phyloP scores from a whole-genome alignment of 129 eudicot species.

The Flaveria brownii region DNA sequence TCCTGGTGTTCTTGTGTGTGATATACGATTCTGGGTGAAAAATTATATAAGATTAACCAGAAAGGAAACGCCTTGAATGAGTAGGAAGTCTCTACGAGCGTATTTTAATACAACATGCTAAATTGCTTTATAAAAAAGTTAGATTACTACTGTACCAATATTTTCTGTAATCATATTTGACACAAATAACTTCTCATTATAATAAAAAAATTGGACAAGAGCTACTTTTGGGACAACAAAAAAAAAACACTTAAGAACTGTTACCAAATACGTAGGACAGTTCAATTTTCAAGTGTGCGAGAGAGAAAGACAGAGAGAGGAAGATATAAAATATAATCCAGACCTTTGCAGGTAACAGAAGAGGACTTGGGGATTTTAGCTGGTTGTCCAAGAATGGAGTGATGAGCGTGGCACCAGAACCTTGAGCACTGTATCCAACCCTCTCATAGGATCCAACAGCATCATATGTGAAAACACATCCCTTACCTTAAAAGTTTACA shows the following conservation, averaged over 20 bases:
- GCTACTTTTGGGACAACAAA: neutral
- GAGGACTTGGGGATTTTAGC: constrained; percentile 96
- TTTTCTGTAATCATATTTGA: neutral
- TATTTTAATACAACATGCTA: neutral
- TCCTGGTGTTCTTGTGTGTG: too few species aligned
- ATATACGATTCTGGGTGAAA: too few species aligned
- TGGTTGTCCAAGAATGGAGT: constrained; percentile 96
- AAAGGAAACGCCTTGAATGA: neutral
- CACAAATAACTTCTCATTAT: neutral
- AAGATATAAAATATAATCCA: constrained; percentile 7
- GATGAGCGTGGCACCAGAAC: constrained; percentile 93
- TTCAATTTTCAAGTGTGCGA: constrained; percentile 1
- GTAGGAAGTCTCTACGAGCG: neutral
- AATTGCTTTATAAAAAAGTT: neutral
- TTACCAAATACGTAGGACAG: neutral
- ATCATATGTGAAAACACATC: constrained; percentile 96
- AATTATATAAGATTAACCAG: neutral
- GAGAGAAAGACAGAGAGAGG: neutral
- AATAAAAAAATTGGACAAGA: neutral
- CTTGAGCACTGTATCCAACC: constrained; percentile 97
- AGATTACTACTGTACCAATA: neutral
- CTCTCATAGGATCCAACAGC: constrained; percentile 97
- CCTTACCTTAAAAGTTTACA: constrained; percentile 59
- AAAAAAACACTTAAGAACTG: neutral
- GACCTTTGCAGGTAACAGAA: constrained; percentile 81